Conservation (phyloP, 2,329 filamentous ascomycete genomes). For the Ceratocystis papillata region DNA sequence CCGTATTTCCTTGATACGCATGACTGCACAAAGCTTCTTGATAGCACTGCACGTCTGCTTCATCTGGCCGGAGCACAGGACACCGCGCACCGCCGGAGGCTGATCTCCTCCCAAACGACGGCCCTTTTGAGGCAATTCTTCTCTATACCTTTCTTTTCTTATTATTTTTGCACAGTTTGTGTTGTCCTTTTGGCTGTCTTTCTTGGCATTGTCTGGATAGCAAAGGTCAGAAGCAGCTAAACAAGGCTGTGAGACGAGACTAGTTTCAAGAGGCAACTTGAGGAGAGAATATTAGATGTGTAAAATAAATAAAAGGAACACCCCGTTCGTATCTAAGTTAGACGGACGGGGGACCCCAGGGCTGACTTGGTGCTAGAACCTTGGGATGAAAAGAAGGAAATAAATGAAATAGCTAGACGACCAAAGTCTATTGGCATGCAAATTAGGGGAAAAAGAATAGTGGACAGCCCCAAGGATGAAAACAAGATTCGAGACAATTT, state of each 20-base stretch:
- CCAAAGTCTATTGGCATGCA: background rate
- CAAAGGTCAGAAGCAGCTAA: background rate
- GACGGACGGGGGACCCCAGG: background rate
- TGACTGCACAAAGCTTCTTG: no score
- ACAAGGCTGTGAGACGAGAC: constrained; percentile 10
- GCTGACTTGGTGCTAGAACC: background rate
- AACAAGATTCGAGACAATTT: background rate
- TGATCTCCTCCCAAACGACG: background rate
- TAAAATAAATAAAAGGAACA: background rate
- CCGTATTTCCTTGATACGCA: no score
- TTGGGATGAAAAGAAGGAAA: constrained; percentile 1
- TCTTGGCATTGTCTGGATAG: constrained; percentile 2
- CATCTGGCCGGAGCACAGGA: no score
- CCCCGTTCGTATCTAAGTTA: background rate
- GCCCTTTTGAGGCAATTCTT: background rate
- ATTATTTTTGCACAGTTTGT: background rate
- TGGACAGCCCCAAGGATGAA: background rate
- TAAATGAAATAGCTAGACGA: background rate
- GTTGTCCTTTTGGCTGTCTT: background rate
- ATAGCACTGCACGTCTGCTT: no score
- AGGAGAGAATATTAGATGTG: background rate
- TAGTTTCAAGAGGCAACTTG: background rate
- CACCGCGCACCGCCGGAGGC: background rate
- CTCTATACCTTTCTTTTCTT: background rate
- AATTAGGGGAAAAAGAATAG: background rate